Evolutionary conservation across 148 eudicot genomes (phyloP), one percentile per base, ranked within the genome.

Genomic region (Euryodendron excelsum): DNA sequence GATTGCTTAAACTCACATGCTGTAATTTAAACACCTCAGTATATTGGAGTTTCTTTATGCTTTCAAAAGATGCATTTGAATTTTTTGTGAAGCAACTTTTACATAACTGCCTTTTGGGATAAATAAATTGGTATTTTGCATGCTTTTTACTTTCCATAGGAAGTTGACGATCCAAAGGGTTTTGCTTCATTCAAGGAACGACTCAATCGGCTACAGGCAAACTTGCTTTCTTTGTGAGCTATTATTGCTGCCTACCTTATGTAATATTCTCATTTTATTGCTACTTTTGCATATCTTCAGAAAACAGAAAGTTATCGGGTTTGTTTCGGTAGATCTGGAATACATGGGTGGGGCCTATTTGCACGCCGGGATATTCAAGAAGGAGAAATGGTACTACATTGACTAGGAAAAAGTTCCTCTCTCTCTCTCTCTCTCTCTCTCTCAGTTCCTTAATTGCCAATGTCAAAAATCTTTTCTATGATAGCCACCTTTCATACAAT

Each of bases 301-400:
- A 90, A n/a, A 70, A 86, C 89, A 25, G 99, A 92, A 77, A 85
- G 80, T 28, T 80, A 81, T 52, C 86, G 90, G 65, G 88, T 93
- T 82, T 90, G 98, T 79, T 93, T 96, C 66, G 99, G 99, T 68
- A 91, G 88, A 89, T 96, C 98, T 76, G 89, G 94, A 78, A 93
- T 96, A 73, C 99, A 93, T 80, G 99, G 99, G 78, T 96, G 99
- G 99, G 99, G 99, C 75, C 95, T 96, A 76, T 96, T 96, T 89
- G 98, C 99, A 36, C 89, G 98, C 39, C 89, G 83, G 58, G 90
- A 64, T 64, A 89, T 96, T 79, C 93, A 86, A 88, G 97, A 93
- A 89, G 99, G 99, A 82, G 91, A 96, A 77, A 96, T 96, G 99
- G 99, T 96, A 88, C 52, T 17, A 33, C 17, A 31, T 36, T 30